Evolutionary conservation across 2,329 filamentous ascomycete species (phyloP), one percentile per base, ranked within the genome.

Genomic region (Penicillium sp.): DNA sequence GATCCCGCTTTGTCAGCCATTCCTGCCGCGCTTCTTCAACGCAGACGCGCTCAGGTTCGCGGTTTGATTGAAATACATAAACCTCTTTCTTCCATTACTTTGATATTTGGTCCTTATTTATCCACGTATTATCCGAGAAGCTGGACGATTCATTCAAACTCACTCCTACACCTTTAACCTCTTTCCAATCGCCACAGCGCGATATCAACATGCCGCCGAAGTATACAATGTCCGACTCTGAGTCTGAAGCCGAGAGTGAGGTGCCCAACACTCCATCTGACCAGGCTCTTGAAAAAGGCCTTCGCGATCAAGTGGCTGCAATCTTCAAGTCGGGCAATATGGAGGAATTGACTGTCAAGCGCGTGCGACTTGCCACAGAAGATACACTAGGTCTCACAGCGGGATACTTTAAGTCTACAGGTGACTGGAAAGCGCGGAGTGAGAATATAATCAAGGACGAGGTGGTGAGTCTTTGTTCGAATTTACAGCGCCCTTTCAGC

Each of bases 341-440:
- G 33, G 80, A 84, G 6, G 78, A 84, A 50, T 71, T 86, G 60
- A 86, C 85, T 0, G 77, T 86, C 52, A 86, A 84, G 61, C 77
- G 77, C 54, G 80, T 86, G 50, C 82, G 85, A 49, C 67, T 75
- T 31, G 78, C 78, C 25, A 80, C 80, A 4, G 84, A 86, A 68
- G 72, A 79, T 56, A 70, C 78, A 49, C 70, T 87, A 12, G 78
- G 76, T 33, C 72, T 88, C 23, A 74, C 79, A 8, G 73, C 74
- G 6, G 83, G 78, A 3, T 87, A 85, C 65, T 80, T 86, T 64
- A 87, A 84, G 65, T 71, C 63, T n/a, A 72, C 81, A 58, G 65
- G 66, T 1, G 66, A 68, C 5, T 88, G 86, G 86, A 87, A 84
- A 61, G 60, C 66, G 13, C 74, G 73, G 56, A 86, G 83, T 68